Evolutionary conservation across 176 grass and related monocot species (phyloP).

Genomic region (Avena sativa): DNA sequence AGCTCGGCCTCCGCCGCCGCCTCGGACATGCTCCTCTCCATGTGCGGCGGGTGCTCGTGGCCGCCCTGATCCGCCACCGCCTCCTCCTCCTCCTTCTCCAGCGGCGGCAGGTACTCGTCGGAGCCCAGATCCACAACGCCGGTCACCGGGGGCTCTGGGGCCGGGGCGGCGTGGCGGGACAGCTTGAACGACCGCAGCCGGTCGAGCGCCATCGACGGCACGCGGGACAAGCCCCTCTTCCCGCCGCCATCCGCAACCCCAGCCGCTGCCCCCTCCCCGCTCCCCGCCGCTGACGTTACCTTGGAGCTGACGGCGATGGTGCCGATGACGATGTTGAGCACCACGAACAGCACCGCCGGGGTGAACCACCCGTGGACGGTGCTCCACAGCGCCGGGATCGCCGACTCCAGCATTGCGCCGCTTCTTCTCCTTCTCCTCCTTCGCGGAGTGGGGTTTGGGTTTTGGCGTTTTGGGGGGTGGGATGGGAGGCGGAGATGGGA

Average conservation of each 20-base stretch:
- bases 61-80: not conserved
- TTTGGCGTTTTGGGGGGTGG: not conserved
- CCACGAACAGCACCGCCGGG: slow-evolving; percentile 75
- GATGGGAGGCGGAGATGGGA: not conserved
- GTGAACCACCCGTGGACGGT: slow-evolving; percentile 80
- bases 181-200: slow-evolving; percentile 74
- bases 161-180: slow-evolving; percentile 37
- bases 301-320: slow-evolving; percentile 94
- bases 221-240: slow-evolving; percentile 47
- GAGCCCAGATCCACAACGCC: slow-evolving; percentile 46
- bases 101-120: not conserved
- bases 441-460: slow-evolving; percentile 20
- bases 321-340: slow-evolving; percentile 95
- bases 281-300: slow-evolving; percentile 17
- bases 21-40: slow-evolving; percentile 72
- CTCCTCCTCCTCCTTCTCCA: not conserved
- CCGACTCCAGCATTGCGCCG: slow-evolving; percentile 58
- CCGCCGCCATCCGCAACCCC: not conserved
- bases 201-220: slow-evolving; percentile 75
- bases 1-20: slow-evolving; percentile 33
- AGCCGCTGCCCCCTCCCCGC: not conserved
- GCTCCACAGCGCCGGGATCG: slow-evolving; percentile 64
- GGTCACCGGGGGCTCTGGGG: slow-evolving; percentile 19
- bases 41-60: slow-evolving; percentile 22
- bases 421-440: not conserved